These are phyloP conservation scores for Vararia minispora DNA, from an alignment of 768 basidiomycete genomes.

Conservation along the genomic window DNA sequence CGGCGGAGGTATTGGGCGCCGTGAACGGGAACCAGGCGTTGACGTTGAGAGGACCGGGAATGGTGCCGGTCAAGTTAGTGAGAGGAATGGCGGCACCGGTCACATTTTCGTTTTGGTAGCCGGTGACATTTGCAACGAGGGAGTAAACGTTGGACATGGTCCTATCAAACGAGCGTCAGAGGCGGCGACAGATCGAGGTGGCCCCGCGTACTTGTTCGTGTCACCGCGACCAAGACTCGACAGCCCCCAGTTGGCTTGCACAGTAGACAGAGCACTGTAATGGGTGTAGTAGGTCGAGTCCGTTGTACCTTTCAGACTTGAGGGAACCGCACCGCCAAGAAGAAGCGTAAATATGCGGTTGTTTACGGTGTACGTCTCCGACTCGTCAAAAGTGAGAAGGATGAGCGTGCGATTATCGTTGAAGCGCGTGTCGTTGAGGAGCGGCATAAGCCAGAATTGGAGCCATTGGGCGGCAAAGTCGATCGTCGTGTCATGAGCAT, in stretches of 20 bases:
- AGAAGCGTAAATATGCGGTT: conserved; percentile 38
- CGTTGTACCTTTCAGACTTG: conserved; percentile 27
- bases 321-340: conserved; percentile 35
- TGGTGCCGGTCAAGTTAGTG: conserved; percentile 30
- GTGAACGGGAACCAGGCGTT: conserved; percentile 30
- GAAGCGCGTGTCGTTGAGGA: conserved; percentile 39
- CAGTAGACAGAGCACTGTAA: conserved; percentile 44
- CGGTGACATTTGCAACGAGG: conserved; percentile 35
- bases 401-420: conserved; percentile 46
- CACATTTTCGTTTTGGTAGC: conserved; percentile 30
- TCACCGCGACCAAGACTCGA: conserved; percentile 49
- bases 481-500: conserved; percentile 49
- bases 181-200: neutral
- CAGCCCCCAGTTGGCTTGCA: conserved; percentile 52
- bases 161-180: conserved; percentile 1
- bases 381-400: conserved; percentile 56
- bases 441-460: conserved; percentile 36
- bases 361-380: conserved; percentile 26
- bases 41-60: conserved; percentile 34
- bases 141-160: conserved; percentile 38
- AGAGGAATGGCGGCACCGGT: conserved; percentile 18
- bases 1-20: conserved; percentile 28
- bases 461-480: conserved; percentile 37
- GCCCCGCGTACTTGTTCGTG: conserved; percentile 31
- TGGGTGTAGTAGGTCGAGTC: conserved; percentile 51